Percentiles rank a stretch among this genome's conserved stretches.
These are phyloP conservation scores for Pichia pseudocactophila DNA, from an alignment of 805 yeast species.

Conservation along the genomic window DNA sequence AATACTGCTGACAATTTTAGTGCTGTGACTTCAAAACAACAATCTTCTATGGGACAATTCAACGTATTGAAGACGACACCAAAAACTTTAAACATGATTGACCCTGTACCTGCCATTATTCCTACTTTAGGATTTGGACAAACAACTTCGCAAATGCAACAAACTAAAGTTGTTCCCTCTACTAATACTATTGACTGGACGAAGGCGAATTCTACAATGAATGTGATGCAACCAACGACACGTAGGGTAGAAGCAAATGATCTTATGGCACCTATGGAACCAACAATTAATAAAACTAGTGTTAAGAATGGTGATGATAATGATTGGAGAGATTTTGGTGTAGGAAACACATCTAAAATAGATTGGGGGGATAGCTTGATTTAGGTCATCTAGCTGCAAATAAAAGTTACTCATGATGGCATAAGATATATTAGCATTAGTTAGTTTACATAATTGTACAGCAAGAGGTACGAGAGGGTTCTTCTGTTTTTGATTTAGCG, in stretches of 20 bases:
- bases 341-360: constrained; percentile 5
- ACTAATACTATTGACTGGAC: constrained; percentile 9
- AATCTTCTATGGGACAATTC: no score
- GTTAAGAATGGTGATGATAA: constrained; percentile 2
- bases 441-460: constrained; percentile 1
- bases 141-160: not conserved
- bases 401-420: no score
- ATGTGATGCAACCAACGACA: constrained; percentile 9
- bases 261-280: not conserved
- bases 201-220: not conserved
- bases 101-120: not conserved
- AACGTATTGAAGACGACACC: no score
- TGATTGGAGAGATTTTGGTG: constrained; percentile 12
- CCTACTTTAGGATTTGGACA: constrained; percentile 3
- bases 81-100: no score
- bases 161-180: not conserved
- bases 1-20: not conserved
- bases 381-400: not conserved
- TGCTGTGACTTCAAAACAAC: no score
- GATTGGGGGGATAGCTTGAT: constrained; percentile 13
- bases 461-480: not conserved
- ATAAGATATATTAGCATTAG: not conserved
- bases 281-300: not conserved
- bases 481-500: not conserved
- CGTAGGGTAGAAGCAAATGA: not conserved